Base-by-base conservation (phyloP, 2,329 filamentous ascomycete genomes). In the Colletotrichum caudatum region DNA sequence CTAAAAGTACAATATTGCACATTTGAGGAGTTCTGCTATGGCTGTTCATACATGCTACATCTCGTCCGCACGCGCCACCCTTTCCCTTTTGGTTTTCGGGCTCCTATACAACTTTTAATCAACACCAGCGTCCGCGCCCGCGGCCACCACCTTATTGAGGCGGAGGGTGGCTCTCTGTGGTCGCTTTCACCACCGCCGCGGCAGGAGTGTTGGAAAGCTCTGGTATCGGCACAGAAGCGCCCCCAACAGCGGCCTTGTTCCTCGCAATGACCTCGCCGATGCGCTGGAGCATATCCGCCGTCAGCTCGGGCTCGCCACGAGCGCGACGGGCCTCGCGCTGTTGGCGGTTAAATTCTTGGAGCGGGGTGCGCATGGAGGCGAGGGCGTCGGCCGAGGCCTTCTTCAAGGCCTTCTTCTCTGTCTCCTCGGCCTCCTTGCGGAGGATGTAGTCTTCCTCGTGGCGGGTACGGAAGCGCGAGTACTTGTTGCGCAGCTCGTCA, bases 401-500 rank as follows among this genome's bases (percentile, higher is more conserved):
- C 85, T 91, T 92, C 81, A 85, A 82, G 74, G 83, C 82, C 78
- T 84, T 82, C 79, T 82, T 80, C 73, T 80, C 82, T 37, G 77
- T 78, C 54, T 89, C 91, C 79, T 91, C 87, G 71, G 85, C 82
- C 80, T 89, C 85, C 85, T 91, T 92, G 81, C 85, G 83, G 75
- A 85, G 85, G 64, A 95, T 81, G 79, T 92, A 97, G 80, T 92
- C 92, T 57, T 88, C 84, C 74, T 94, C 92, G 83, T 97, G 94
- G 59, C 93, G 87, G 64, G 91, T 94, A 78, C 94, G 88, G 89
- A 95, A 96, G 77, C 88, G 90, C 76, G 91, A 93, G 87, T 91
- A 97, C 79, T 91, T 92, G 84, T 93, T 92, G 78, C 94, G 88
- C 78, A 98, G 86, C 85, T 98, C 95, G 80, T 97, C 91, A 75